Base-by-base conservation (phyloP, 768 basidiomycete species). In the Suillus hirtellus region DNA sequence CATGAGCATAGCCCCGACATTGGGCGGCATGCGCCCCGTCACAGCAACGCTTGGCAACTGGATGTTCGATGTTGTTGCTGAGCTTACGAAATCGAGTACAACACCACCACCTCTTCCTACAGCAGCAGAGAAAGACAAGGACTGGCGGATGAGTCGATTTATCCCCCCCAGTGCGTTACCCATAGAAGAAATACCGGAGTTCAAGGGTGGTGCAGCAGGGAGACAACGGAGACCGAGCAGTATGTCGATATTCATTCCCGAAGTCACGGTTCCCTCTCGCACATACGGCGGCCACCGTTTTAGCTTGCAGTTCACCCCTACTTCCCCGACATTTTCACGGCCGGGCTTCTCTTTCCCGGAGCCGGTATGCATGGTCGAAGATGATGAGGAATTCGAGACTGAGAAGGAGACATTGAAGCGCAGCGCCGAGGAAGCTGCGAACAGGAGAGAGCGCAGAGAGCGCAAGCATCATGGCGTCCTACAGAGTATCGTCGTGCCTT, bases 1-100 rank as follows among this genome's bases (percentile, higher is more conserved):
- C 49, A 78, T 81, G 62, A 84, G 81, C 63, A 72, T 83, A 47
- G 75, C 73, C 1, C 76, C 75, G 0, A 73, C 73, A 4, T 56
- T 74, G 42, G 65, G 60, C 24, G 67, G 75, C 5, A 77, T 85
- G 37, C 84, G 87, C 7, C 86, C 86, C 1, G 70, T 86, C 49
- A 86, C 89, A 0, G 70, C 52, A 64, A 61, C 59, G 6, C 77
- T 89, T 27, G 87, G 88, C n/a, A 86, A 85, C 66, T 93, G 92
- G 92, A 92, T 93, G 92, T 84, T 92, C 63, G 90, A 94, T 43
- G 91, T 82, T 62, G 81, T 93, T 42, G 81, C 85, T 0, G 90
- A 90, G 54, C 75, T 92, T 21, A 87, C 87, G 0, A 76, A 74
- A 59, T 68, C 75, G 4, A 63, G 66, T 38, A 62, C 68, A 2